Percentiles rank a stretch among this genome's conserved stretches.
phyloP scores from a whole-genome alignment of 495 filamentous ascomycete species.

The Podospora tetraspora region DNA sequence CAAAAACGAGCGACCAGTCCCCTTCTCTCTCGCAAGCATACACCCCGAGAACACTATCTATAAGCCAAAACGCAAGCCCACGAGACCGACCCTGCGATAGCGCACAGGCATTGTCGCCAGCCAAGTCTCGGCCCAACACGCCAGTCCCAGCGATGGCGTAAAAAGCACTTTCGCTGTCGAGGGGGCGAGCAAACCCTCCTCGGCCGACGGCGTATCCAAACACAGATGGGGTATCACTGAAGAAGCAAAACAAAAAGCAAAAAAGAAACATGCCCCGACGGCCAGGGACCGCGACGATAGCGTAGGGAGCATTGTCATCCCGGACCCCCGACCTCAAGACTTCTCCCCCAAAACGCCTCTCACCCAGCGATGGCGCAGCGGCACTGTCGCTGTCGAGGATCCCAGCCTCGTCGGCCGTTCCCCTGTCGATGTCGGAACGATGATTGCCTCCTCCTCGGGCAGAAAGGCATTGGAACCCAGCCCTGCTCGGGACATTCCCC shows the following conservation, averaged over 20 bases:
- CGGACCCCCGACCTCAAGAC: slow-evolving; percentile 12
- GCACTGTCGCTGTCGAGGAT: slow-evolving; percentile 39
- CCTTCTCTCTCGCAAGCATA: neutral
- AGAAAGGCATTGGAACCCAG: slow-evolving; percentile 20
- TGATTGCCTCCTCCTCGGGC: slow-evolving; percentile 18
- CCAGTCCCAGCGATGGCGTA: slow-evolving; percentile 57
- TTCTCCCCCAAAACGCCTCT: slow-evolving; percentile 24
- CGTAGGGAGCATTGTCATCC: slow-evolving; percentile 40
- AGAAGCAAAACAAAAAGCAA: slow-evolving; percentile 17
- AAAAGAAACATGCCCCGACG: slow-evolving; percentile 4
- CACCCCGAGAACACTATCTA: slow-evolving; percentile 4
- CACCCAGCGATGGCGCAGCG: slow-evolving; percentile 39
- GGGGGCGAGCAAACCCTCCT: slow-evolving; percentile 22
- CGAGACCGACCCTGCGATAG: slow-evolving; percentile 51
- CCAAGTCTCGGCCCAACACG: slow-evolving; percentile 45
- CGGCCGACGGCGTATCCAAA: slow-evolving; percentile 46
- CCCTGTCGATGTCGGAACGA: slow-evolving; percentile 1
- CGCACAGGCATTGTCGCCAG: slow-evolving; percentile 50
- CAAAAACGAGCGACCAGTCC: slow-evolving; percentile 14
- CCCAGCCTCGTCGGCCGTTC: slow-evolving; percentile 20
- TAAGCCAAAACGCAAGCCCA: slow-evolving; percentile 39
- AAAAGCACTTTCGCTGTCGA: slow-evolving; percentile 52
- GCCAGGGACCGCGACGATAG: slow-evolving; percentile 26
- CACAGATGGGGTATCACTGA: slow-evolving; percentile 56
- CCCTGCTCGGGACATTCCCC: slow-evolving; percentile 11